These are phyloP conservation scores for Pseudogymnoascus sp. DNA, from an alignment of 2,329 filamentous ascomycete species.

Conservation along the genomic window DNA sequence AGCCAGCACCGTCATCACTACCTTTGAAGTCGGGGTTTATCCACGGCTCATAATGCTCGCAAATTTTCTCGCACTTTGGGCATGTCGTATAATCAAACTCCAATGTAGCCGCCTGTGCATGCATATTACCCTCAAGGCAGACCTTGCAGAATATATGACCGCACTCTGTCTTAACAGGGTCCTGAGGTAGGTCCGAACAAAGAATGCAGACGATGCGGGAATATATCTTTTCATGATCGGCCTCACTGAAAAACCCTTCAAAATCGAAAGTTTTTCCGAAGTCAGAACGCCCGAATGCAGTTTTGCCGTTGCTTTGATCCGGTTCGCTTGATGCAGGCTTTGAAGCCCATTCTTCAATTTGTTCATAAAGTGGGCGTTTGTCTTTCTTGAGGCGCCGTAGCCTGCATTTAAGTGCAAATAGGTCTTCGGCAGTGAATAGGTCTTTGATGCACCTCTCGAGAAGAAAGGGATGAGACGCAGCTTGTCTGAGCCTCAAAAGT, in stretches of 20 bases:
- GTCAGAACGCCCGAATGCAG: neutral
- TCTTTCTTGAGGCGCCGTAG: conserved; percentile 11
- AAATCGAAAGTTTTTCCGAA: neutral
- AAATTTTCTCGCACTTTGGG: neutral
- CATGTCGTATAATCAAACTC: neutral
- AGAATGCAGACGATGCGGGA: neutral
- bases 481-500: conserved; percentile 26
- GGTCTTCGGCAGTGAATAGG: conserved; percentile 23
- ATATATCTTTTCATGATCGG: neutral
- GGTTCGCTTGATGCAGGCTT: neutral
- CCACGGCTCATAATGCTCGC: neutral
- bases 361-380: conserved; percentile 21
- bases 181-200: neutral
- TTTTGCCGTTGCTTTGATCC: neutral
- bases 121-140: neutral
- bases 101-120: neutral
- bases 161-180: neutral
- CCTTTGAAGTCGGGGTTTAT: neutral
- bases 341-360: conserved; percentile 21
- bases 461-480: conserved; percentile 26
- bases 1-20: neutral
- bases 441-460: conserved; percentile 25
- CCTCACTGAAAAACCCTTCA: neutral
- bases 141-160: neutral
- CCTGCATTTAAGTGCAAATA: conserved; percentile 13